phyloP scores from a whole-genome alignment of 192 early-diverging fungal species.

The Neocallimastix lanati region DNA sequence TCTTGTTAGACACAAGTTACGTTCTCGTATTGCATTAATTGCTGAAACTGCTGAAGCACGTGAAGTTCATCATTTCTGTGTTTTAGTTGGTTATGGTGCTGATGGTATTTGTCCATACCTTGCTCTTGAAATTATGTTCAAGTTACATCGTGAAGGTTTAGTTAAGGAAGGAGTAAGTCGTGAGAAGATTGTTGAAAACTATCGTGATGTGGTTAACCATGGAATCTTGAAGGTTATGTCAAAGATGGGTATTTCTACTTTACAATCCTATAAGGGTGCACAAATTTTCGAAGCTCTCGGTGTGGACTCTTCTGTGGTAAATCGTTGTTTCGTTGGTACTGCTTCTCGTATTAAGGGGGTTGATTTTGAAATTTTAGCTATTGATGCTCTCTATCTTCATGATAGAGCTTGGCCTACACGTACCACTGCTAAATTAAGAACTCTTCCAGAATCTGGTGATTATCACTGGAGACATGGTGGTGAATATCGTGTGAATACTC shows the following conservation, averaged over 20 bases:
- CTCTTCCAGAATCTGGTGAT: constrained; percentile 84
- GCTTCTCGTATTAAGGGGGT: constrained; percentile 86
- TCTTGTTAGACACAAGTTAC: constrained; percentile 70
- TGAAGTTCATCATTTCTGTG: constrained; percentile 90
- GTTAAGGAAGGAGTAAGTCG: constrained; percentile 31
- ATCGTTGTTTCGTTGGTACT: constrained; percentile 85
- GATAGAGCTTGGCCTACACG: constrained; percentile 65
- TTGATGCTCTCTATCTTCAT: constrained; percentile 74
- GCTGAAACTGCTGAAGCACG: constrained; percentile 86
- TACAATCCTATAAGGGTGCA: constrained; percentile 95
- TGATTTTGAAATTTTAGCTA: constrained; percentile 52
- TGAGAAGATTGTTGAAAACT: constrained; percentile 61
- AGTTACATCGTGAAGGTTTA: constrained; percentile 71
- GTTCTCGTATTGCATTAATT: constrained; percentile 69
- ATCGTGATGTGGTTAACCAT: constrained; percentile 70
- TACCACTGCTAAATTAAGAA: constrained; percentile 34
- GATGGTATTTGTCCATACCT: constrained; percentile 69
- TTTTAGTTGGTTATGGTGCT: constrained; percentile 56
- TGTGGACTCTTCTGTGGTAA: constrained; percentile 67
- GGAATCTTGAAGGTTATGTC: constrained; percentile 98
- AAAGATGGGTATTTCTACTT: constrained; percentile 98
- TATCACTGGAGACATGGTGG: constrained; percentile 95
- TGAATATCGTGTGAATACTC: constrained; percentile 80
- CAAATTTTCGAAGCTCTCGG: constrained; percentile 98
- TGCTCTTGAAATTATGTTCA: constrained; percentile 70